A percentile compares a stretch with the other conserved stretches of the same genome.
Evolutionary conservation across 768 basidiomycete species (phyloP).

Genomic region (Clavaria fumosa): DNA sequence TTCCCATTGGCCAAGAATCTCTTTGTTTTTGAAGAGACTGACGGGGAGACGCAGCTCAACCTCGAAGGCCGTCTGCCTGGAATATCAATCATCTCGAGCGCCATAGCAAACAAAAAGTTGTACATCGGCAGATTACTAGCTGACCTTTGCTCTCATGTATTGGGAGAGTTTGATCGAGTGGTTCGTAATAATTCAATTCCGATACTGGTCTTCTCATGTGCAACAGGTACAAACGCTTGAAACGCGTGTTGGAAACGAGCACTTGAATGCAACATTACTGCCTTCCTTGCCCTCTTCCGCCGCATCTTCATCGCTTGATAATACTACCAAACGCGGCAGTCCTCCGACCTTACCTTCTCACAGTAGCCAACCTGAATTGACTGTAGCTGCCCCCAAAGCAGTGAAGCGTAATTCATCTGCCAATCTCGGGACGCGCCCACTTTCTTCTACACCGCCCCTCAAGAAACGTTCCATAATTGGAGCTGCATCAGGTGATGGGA

Average conservation of each 20-base stretch:
- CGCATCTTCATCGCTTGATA: slow-evolving; percentile 40
- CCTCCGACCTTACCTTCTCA: slow-evolving; percentile 31
- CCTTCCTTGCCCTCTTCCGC: slow-evolving; percentile 51
- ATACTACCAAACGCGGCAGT: slow-evolving; percentile 27
- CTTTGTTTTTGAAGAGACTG: slow-evolving; percentile 74
- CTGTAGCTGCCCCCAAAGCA: slow-evolving; percentile 23
- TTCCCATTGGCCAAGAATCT: slow-evolving; percentile 72
- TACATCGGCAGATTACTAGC: slow-evolving; percentile 83
- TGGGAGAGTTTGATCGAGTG: slow-evolving; percentile 73
- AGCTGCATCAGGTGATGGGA: slow-evolving; percentile 63
- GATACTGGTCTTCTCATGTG: slow-evolving; percentile 5
- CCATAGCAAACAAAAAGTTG: slow-evolving; percentile 77
- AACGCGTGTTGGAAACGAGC: slow-evolving; percentile 73
- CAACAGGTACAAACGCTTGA: slow-evolving; percentile 63
- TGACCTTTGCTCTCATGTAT: slow-evolving; percentile 74
- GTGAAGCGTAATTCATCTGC: slow-evolving; percentile 42
- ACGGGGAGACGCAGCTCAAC: slow-evolving; percentile 37
- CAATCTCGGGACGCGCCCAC: slow-evolving; percentile 28
- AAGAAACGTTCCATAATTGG: slow-evolving; percentile 52
- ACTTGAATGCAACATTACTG: slow-evolving; percentile 55
- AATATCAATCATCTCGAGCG: slow-evolving; percentile 64
- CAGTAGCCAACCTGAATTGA: slow-evolving; percentile 44
- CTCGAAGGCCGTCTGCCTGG: slow-evolving; percentile 42
- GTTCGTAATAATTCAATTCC: slow-evolving; percentile 30
- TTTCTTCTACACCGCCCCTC: slow-evolving; percentile 32